A percentile compares a stretch with the other conserved stretches of the same genome.
Evolutionary conservation across 139 green algal genomes (phyloP).

Genomic region (Chara braunii): DNA sequence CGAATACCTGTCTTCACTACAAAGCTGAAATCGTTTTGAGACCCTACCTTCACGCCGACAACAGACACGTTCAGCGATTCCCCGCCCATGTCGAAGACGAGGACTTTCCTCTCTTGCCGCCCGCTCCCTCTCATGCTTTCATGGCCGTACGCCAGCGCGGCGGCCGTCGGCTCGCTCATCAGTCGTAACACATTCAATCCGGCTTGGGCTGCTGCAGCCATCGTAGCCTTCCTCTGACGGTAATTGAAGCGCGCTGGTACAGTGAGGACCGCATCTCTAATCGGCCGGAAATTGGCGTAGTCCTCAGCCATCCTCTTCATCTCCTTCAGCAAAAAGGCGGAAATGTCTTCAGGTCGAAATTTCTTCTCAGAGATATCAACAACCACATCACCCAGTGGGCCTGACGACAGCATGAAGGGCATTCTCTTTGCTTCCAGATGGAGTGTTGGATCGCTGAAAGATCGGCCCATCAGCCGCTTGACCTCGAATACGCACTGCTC

Average conservation of each 20-base stretch:
- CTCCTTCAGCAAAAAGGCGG: slow-evolving; percentile 90
- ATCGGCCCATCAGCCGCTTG: no score
- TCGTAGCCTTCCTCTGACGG: slow-evolving; percentile 57
- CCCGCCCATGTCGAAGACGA: slow-evolving; percentile 61
- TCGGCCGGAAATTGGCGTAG: slow-evolving; percentile 63
- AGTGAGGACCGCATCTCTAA: slow-evolving; percentile 75
- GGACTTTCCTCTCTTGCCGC: slow-evolving; percentile 1
- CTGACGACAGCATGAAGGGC: no score
- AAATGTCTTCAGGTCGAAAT: slow-evolving; percentile 95
- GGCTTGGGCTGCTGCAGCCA: slow-evolving; percentile 56
- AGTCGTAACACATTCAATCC: slow-evolving; percentile 87
- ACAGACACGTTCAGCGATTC: slow-evolving; percentile 44
- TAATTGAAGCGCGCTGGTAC: slow-evolving; percentile 97
- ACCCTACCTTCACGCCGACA: slow-evolving; percentile 28
- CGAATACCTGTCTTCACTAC: slow-evolving; percentile 20
- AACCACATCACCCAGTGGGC: no score
- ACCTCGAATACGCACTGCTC: no score
- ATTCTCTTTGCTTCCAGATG: no score
- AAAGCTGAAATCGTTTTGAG: no score
- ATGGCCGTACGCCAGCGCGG: slow-evolving; percentile 88
- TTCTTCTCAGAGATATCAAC: no score
- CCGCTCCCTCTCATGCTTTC: slow-evolving; percentile 48
- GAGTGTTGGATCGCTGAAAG: no score
- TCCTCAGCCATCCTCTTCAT: slow-evolving; percentile 80
- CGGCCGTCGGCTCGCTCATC: slow-evolving; percentile 92